A percentile compares a stretch with the other conserved stretches of the same genome.
Evolutionary conservation across 2,329 filamentous ascomycete genomes (phyloP).

Genomic region (Paramyrothecium roridum): DNA sequence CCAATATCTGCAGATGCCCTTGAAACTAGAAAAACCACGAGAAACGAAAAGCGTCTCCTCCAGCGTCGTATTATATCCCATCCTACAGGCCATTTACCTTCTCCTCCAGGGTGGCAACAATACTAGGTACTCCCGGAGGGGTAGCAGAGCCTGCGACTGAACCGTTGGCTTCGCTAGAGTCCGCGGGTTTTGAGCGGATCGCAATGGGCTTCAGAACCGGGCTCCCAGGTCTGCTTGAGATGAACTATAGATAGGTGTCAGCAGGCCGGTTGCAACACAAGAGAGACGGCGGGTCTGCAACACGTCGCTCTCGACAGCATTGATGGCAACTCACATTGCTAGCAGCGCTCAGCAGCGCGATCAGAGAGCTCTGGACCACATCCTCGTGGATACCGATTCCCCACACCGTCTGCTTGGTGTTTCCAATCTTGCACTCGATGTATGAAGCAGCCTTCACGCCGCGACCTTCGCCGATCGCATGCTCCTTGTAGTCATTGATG

Average conservation of each 20-base stretch:
- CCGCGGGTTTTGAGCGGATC: background rate
- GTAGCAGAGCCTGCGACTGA: no score
- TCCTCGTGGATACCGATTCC: conserved; percentile 91
- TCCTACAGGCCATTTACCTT: background rate
- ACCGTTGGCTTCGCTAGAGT: background rate
- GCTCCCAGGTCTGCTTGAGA: background rate
- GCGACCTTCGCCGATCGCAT: conserved; percentile 72
- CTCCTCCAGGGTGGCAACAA: conserved; percentile 3
- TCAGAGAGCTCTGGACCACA: conserved; percentile 83
- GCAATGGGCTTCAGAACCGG: background rate
- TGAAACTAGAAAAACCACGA: no score
- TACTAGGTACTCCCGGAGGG: background rate
- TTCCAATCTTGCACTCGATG: conserved; percentile 77
- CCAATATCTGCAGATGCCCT: no score
- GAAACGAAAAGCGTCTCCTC: no score
- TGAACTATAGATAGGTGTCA: background rate
- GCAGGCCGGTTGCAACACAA: no score
- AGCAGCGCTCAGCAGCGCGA: conserved; percentile 80
- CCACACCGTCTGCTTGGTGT: conserved; percentile 73
- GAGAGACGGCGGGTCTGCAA: background rate
- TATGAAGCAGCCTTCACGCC: conserved; percentile 93
- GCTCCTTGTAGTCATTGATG: conserved; percentile 93
- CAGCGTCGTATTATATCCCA: background rate
- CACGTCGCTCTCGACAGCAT: background rate
- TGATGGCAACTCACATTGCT: conserved; percentile 65